Evolutionary conservation across 208 protist genomes (phyloP).

Genomic region (Acanthamoeba castellanii): DNA sequence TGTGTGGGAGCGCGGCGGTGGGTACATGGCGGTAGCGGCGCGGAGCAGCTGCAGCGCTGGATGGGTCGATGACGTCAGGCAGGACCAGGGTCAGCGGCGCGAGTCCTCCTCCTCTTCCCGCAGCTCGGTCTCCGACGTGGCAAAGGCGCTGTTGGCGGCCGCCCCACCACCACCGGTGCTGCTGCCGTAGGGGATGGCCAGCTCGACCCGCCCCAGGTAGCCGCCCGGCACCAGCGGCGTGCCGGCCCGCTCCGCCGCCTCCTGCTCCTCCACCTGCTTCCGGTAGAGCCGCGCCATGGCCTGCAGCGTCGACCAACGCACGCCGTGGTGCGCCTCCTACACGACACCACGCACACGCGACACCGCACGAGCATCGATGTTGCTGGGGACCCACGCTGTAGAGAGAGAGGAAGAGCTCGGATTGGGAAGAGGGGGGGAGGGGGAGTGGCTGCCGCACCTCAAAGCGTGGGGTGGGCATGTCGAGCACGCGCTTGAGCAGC

Average conservation of each 20-base stretch:
- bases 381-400: neutral
- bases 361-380: neutral
- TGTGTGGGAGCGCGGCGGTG: no score
- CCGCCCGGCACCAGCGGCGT: neutral
- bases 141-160: neutral
- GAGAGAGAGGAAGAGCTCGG: neutral
- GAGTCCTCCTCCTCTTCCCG: conserved; percentile 1
- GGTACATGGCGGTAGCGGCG: no score
- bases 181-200: conserved; percentile 57
- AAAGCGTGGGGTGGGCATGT: conserved; percentile 10
- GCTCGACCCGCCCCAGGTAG: conserved; percentile 9
- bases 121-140: neutral
- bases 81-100: neutral
- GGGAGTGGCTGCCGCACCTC: neutral
- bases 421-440: neutral
- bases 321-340: conserved; percentile 25
- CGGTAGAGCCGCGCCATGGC: conserved; percentile 29
- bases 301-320: conserved; percentile 31
- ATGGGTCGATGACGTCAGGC: neutral
- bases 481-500: conserved; percentile 26
- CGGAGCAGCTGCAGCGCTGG: no score
- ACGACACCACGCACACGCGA: neutral
- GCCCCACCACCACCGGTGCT: no score
- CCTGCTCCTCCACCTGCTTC: conserved; percentile 1
- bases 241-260: neutral